Conservation (phyloP, 768 basidiomycete species). For the Kwoniella mangroviensis region DNA sequence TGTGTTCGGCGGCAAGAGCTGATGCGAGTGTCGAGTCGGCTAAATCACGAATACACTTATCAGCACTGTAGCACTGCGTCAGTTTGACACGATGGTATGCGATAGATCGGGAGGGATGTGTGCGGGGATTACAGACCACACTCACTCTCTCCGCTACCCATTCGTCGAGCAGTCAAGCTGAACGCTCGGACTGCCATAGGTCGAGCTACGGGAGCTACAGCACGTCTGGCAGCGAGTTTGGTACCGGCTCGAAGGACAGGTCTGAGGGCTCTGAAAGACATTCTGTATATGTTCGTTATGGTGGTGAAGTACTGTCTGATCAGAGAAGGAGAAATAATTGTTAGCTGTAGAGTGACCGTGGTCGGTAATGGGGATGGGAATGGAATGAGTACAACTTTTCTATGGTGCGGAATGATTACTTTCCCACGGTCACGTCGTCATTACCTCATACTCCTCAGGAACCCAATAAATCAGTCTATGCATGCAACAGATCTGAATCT, state of each 20-base stretch:
- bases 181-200: conserved; percentile 31
- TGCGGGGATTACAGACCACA: neutral
- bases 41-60: conserved; percentile 2
- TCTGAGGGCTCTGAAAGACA: conserved; percentile 32
- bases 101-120: too few relatives aligned
- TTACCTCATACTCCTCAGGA: conserved; percentile 1
- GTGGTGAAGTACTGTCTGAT: neutral
- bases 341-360: neutral
- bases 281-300: conserved; percentile 9
- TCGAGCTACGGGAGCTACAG: conserved; percentile 8
- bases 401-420: neutral
- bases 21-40: conserved; percentile 67
- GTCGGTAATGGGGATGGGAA: neutral
- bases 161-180: conserved; percentile 35
- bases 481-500: too few relatives aligned
- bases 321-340: neutral
- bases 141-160: conserved; percentile 53
- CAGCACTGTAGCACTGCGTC: neutral
- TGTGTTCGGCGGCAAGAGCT: conserved; percentile 76
- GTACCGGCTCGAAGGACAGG: conserved; percentile 21
- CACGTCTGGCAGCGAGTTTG: conserved; percentile 26
- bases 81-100: neutral
- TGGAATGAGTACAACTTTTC: neutral
- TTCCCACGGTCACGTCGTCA: conserved; percentile 3
- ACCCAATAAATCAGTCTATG: conserved; percentile 8